A percentile compares a stretch with the other conserved stretches of the same genome.
phyloP scores from a whole-genome alignment of 2,329 filamentous ascomycete species.

The Didymella lethalis region DNA sequence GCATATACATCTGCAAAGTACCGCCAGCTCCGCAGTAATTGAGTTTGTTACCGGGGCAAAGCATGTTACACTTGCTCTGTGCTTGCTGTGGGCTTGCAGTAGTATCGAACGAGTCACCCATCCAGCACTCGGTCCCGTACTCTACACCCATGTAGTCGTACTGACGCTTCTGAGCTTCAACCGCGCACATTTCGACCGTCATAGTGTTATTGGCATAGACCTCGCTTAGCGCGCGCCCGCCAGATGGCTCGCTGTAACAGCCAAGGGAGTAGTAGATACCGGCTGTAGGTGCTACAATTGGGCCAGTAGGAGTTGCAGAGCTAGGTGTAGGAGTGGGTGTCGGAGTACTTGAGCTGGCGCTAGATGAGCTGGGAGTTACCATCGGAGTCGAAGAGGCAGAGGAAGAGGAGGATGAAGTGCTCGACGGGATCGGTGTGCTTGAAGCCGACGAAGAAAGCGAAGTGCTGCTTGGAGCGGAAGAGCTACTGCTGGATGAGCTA shows the following conservation, averaged over 20 bases:
- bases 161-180: slow-evolving; percentile 2
- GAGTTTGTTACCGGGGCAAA: slow-evolving; percentile 8
- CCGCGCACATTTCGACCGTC: slow-evolving; percentile 13
- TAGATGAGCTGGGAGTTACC: not conserved
- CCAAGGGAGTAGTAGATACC: slow-evolving; percentile 12
- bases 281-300: slow-evolving; percentile 3
- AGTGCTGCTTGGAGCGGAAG: not conserved
- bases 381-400: not conserved
- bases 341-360: not conserved
- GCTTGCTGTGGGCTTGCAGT: not conserved
- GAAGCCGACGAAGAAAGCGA: not conserved
- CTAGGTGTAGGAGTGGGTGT: not conserved
- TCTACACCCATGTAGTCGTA: slow-evolving; percentile 15
- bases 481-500: not conserved
- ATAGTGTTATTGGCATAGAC: slow-evolving; percentile 10
- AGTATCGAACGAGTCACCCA: slow-evolving; percentile 12
- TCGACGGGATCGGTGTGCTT: not conserved
- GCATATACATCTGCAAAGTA: slow-evolving; percentile 15
- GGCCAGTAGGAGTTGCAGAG: slow-evolving; percentile 10
- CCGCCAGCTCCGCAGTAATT: slow-evolving; percentile 5
- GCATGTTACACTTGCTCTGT: slow-evolving; percentile 7
- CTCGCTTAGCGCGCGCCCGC: slow-evolving; percentile 4
- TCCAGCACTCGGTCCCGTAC: slow-evolving; percentile 15
- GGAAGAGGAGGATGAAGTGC: not conserved
- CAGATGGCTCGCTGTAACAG: slow-evolving; percentile 10